Base-by-base conservation (phyloP, 805 yeast genomes). In the Kazachstania martiniae region DNA sequence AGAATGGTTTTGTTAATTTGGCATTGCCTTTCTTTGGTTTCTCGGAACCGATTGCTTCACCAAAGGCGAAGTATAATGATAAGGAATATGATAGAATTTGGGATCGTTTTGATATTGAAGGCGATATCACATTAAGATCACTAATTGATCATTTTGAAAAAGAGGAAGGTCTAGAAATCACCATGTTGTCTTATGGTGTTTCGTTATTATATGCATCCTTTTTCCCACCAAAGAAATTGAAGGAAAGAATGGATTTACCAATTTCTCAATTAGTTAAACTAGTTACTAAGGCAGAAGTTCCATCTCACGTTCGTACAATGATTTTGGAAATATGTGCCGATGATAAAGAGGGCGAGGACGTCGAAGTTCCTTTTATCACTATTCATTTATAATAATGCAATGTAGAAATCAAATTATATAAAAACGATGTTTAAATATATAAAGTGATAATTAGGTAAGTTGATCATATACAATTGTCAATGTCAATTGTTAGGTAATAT, bases 11-110 rank as follows among this genome's bases (percentile, higher is more conserved):
- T 49, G 71, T 85, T 40, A 85, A 85, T 55, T 65, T 91, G 60
- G 95, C 95, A 2, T 70, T 91, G 40, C 97, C 98, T 40, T 91
- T 91, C 66, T 75, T 91, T 53, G 97, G 95, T 6, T 91, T 91
- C 56, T 84, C 95, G 8, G 98, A 91, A 62, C 98, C 98, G 33
- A 76, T 91, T 49, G 78, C 77, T 29, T 84, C 95, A 24, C 72
- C 81, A 29, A 77, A 82, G 60, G 80, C 82, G 36, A 74, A 78
- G 53, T 87, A 86, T 60, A 86, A 86, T 48, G 70, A 59, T 38
- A 82, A 79, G 53, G 68, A 66, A 42, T 79, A 83, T 49, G 98
- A 91, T 59, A 74, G 70, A 58, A 85, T 89, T 48, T 91, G 98
- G 98, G 95, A 85, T 51, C 72, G 97, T 56, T 89, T 89, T 57